phyloP scores from a whole-genome alignment of 2,329 filamentous ascomycete genomes.

The Venturia effusa region DNA sequence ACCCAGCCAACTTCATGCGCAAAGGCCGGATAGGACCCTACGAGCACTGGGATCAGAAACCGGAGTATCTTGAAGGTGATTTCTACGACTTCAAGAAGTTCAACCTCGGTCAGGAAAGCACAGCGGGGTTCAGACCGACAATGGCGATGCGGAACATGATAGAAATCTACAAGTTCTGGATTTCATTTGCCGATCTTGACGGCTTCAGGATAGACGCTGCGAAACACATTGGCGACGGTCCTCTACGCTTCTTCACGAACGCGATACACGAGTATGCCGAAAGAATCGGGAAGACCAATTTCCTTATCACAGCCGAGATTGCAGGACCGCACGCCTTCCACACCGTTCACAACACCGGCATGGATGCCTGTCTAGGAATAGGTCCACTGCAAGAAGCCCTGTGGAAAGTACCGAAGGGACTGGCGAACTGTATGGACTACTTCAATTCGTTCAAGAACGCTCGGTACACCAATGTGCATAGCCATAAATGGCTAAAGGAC shows the following conservation, averaged over 20 bases:
- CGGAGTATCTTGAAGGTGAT: constrained; percentile 18
- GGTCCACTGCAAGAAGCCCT: constrained; percentile 16
- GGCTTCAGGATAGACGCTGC: constrained; percentile 18
- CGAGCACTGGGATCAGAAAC: constrained; percentile 15
- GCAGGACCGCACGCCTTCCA: constrained; percentile 15
- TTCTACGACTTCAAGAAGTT: constrained; percentile 18
- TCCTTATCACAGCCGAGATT: constrained; percentile 17
- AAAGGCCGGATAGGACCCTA: constrained; percentile 15
- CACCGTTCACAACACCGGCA: constrained; percentile 16
- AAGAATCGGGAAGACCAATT: constrained; percentile 16
- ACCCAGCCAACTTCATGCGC: constrained; percentile 8
- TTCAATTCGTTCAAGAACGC: constrained; percentile 17
- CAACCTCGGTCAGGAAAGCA: constrained; percentile 13
- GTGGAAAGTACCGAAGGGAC: constrained; percentile 16
- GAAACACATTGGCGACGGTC: constrained; percentile 18
- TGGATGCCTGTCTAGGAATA: constrained; percentile 18
- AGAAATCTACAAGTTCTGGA: constrained; percentile 19
- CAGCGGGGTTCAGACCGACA: constrained; percentile 14
- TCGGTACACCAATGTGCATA: constrained; percentile 13
- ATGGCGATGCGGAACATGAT: constrained; percentile 14
- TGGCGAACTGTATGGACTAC: constrained; percentile 12
- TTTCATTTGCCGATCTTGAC: constrained; percentile 16
- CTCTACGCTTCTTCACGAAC: constrained; percentile 16
- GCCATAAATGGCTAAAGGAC: constrained; percentile 17
- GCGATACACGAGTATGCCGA: constrained; percentile 16